These are phyloP conservation scores for Podospora comata DNA, from an alignment of 495 filamentous ascomycete species.

Conservation along the genomic window DNA sequence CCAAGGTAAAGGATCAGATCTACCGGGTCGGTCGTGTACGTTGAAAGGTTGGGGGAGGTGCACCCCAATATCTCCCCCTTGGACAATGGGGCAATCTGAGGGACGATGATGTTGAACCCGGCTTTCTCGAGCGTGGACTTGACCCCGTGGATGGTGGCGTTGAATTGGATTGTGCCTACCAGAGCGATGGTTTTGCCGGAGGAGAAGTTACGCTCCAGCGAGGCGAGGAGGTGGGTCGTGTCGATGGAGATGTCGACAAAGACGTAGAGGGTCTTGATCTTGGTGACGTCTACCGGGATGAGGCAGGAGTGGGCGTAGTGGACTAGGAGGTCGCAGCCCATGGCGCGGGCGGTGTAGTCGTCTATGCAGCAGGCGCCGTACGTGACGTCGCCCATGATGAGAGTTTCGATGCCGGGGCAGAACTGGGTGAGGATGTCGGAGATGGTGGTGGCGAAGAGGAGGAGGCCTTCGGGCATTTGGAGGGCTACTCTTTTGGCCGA, in stretches of 20 bases:
- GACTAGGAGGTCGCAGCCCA: constrained; percentile 91
- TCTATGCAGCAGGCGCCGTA: constrained; percentile 99
- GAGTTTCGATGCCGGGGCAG: constrained; percentile 82
- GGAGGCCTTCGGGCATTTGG: constrained; percentile 93
- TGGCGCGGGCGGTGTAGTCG: constrained; percentile 91
- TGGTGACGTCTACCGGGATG: constrained; percentile 91
- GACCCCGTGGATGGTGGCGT: constrained; percentile 86
- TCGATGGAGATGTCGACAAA: constrained; percentile 99
- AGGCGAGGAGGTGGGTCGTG: constrained; percentile 76
- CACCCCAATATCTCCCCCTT: constrained; percentile 96
- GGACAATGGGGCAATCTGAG: constrained; percentile 87
- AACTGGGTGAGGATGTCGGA: constrained; percentile 95
- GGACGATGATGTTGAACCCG: constrained; percentile 80
- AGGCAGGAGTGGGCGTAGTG: constrained; percentile 97
- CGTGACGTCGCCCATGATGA: constrained; percentile 99
- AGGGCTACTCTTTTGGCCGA: constrained; percentile 77
- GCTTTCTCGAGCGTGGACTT: constrained; percentile 69
- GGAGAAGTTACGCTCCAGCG: constrained; percentile 83
- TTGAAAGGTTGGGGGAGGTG: constrained; percentile 74
- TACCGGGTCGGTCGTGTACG: constrained; percentile 45
- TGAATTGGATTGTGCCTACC: constrained; percentile 98
- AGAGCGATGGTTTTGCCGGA: constrained; percentile 82
- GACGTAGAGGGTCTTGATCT: constrained; percentile 93
- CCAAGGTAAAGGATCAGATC: constrained; percentile 90
- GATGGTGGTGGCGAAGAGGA: constrained; percentile 95